Base-by-base conservation (phyloP, 2,329 filamentous ascomycete genomes). In the Pezicula radicicola region DNA sequence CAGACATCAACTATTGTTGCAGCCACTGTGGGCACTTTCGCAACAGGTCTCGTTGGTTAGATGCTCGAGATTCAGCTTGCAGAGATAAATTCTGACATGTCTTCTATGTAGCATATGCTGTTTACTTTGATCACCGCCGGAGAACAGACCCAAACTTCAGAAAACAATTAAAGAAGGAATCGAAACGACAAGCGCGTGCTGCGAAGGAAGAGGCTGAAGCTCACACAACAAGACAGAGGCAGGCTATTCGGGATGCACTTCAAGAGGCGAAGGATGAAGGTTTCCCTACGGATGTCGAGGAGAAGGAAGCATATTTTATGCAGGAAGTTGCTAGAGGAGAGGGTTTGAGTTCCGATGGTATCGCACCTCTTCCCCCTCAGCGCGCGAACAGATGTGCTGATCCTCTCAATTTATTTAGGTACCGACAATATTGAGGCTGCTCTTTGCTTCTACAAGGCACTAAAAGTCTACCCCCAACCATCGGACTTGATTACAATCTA, bases 381-480 rank as follows among this genome's bases (percentile, higher is more conserved):
- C 43, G 12, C 16, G 40, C 40, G 36, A 42, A 21, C 10, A 21
- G 44, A 28, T 43, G 6, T 36, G 47, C 49, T 52, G 21, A 55
- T 42, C 41, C 45, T 48, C 43, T 35, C 48, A 51, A 36, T 57
- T 56, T 62, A 36, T 57, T 56, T 62, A 89, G 85, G 85, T 62
- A 74, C 83, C 60, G 83, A 86, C 67, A 77, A 80, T 39, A 72
- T 96, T 53, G 92, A 97, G 60, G 90, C 94, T 48, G 93, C 94
- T 45, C 77, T 97, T 55, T 91, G 89, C 72, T 99, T 99, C 76
- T 99, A 97, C 83, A 95, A 92, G 80, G 94, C 92, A 42, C 83
- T 99, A 61, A 99, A 99, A 82, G 94, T 97, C 63, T 99, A 99
- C 75, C 94, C 94, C 48, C 88, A 90, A 65, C 94, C 93, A 12